These are phyloP conservation scores for Arthrobotrys conoides DNA, from an alignment of 2,329 filamentous ascomycete genomes.

Conservation along the genomic window DNA sequence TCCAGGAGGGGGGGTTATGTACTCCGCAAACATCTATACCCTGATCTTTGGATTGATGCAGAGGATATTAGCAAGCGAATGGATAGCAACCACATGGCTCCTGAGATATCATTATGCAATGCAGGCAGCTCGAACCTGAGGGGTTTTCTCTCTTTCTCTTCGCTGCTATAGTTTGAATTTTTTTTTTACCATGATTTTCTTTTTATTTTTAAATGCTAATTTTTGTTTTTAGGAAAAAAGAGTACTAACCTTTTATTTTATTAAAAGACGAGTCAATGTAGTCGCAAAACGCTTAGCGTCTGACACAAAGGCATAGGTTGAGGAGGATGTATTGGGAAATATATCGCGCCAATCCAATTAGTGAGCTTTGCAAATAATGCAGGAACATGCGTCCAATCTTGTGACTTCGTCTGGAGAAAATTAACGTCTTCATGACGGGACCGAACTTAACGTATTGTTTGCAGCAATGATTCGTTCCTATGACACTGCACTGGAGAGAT, in stretches of 20 bases:
- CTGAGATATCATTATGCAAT: conserved; percentile 30
- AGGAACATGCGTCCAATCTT: conserved; percentile 58
- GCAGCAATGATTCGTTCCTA: conserved; percentile 18
- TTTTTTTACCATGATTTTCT: not conserved
- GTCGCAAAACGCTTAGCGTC: conserved; percentile 21
- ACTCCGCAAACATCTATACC: conserved; percentile 26
- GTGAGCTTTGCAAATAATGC: conserved; percentile 27
- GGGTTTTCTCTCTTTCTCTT: not conserved
- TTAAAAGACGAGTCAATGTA: too few relatives aligned
- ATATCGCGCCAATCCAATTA: conserved; percentile 8
- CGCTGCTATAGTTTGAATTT: not conserved
- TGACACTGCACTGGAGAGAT: conserved; percentile 2
- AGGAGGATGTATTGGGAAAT: conserved; percentile 17
- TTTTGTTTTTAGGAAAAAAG: too few relatives aligned
- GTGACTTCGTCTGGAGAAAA: conserved; percentile 32
- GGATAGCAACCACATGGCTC: conserved; percentile 57
- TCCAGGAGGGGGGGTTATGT: conserved; percentile 12
- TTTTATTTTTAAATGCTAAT: too few relatives aligned
- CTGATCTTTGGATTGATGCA: conserved; percentile 27
- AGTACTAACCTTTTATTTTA: too few relatives aligned
- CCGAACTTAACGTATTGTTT: not conserved
- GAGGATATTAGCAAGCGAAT: conserved; percentile 48
- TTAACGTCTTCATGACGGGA: conserved; percentile 15
- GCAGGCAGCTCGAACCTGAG: not conserved
- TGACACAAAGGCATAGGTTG: not conserved